Base-by-base conservation (phyloP, 192 early-diverging fungal genomes). In the Rhizophagus sp. region DNA sequence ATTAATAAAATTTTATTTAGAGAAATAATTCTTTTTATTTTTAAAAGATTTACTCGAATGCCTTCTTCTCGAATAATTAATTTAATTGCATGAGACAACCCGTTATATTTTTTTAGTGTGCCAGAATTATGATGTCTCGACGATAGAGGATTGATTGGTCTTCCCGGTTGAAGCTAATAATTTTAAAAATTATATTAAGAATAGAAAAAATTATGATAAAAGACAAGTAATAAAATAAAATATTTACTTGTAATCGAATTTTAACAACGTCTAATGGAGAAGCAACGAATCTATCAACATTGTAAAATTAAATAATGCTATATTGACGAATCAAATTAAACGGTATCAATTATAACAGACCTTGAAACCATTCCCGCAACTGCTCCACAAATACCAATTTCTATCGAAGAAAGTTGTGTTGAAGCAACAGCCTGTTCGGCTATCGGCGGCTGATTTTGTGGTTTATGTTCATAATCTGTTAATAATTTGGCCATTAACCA, bases 221-320 rank as follows among this genome's bases (percentile, higher is more conserved):
- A 15, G n/a, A 8, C 3, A 12, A 17, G 6, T 22, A 62, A 63
- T 15, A 25, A 30, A 49, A n/a, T n/a, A n/a, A 5, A 25, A 24
- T 34, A 36, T 67, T 75, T 77, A 92, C 82, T 76, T 92, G 94
- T 34, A 94, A 88, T 33, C 95, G 89, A 69, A 97, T 97, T 84
- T 99, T 99, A 78, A 97, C 90, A 8, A 99, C 96, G 74, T 99
- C 97, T 4, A 99, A 86, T 10, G 97, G 97, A 15, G 97, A 91
- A 44, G 97, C 93, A 2, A 96, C 87, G 63, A 95, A 91, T 19
- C 97, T 79, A 33, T 27, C 63, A 34, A 61, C 33, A 24, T 76
- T 17, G 13, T 30, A 66, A 66, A 27, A 66, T 13, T 66, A 17
- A 66, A 66, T 25, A 27, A 17, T 12, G 22, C 10, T 17, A 33